A percentile compares a stretch with the other conserved stretches of the same genome.
These are phyloP conservation scores for Citrus unshiu DNA, from an alignment of 345 rosid species.

Conservation along the genomic window DNA sequence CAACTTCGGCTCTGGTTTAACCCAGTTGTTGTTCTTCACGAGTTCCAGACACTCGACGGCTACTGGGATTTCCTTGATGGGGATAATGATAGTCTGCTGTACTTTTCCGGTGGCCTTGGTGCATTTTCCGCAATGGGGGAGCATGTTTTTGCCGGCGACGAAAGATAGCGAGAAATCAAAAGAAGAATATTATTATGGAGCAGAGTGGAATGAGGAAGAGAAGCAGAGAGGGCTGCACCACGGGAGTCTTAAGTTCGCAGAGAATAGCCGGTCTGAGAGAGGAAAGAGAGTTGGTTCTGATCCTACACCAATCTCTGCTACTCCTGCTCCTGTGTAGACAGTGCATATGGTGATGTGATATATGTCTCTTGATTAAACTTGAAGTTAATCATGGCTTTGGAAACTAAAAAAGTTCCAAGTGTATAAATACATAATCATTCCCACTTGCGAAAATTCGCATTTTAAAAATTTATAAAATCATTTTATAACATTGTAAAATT, in stretches of 20 bases:
- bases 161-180: conserved; percentile 29
- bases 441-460: too few relatives aligned
- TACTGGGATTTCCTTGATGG: conserved; percentile 60
- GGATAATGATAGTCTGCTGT: conserved; percentile 55
- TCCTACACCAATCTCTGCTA: conserved; percentile 7
- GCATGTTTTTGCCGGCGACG: conserved; percentile 50
- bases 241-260: conserved; percentile 42
- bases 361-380: too few relatives aligned
- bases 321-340: conserved; percentile 12
- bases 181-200: conserved; percentile 42
- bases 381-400: too few relatives aligned
- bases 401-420: too few relatives aligned
- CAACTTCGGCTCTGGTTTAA: conserved; percentile 76
- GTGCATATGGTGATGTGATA: too few relatives aligned
- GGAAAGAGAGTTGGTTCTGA: conserved; percentile 28
- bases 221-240: conserved; percentile 40
- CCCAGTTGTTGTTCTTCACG: conserved; percentile 65
- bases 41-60: conserved; percentile 49
- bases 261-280: conserved; percentile 42
- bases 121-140: conserved; percentile 67
- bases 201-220: conserved; percentile 44
- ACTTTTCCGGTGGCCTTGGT: conserved; percentile 41
- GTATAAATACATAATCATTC: too few relatives aligned
- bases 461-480: too few relatives aligned
- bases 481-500: too few relatives aligned